Evolutionary conservation across 1,284 basidiomycete species (phyloP).

Genomic region (Cryptococcus sp.): DNA sequence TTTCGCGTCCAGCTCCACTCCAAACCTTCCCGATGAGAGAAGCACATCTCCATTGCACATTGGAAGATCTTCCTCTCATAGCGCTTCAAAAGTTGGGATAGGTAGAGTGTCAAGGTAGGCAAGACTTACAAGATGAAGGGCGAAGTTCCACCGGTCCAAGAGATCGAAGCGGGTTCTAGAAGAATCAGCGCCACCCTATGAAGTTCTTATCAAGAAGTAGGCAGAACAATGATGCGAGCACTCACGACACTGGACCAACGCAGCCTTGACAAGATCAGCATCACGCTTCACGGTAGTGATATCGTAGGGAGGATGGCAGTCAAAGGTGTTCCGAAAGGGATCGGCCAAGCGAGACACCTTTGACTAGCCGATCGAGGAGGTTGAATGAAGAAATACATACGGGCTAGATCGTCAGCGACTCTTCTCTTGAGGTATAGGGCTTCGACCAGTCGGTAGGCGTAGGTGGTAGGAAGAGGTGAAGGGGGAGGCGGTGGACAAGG

Average conservation of each 20-base stretch:
- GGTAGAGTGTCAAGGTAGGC: background rate
- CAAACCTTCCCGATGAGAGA: too few relatives aligned
- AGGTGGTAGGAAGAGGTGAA: background rate
- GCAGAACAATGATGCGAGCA: conserved; percentile 5
- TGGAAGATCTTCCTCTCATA: too few relatives aligned
- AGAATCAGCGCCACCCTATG: background rate
- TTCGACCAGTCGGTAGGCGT: too few relatives aligned
- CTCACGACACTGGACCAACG: conserved; percentile 40
- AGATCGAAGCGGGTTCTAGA: conserved; percentile 33
- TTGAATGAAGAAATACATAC: too few relatives aligned
- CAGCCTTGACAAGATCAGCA: conserved; percentile 22
- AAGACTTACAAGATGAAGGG: conserved; percentile 43
- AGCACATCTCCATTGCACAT: too few relatives aligned
- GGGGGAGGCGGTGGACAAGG: background rate
- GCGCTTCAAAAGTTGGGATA: too few relatives aligned
- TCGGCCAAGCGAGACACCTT: background rate
- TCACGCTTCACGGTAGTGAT: too few relatives aligned
- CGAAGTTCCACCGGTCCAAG: conserved; percentile 27
- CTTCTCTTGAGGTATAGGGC: too few relatives aligned
- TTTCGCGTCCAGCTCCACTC: background rate
- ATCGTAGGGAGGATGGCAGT: too few relatives aligned
- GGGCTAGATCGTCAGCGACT: too few relatives aligned
- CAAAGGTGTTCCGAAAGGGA: too few relatives aligned
- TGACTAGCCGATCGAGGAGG: background rate
- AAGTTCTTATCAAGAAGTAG: background rate